Percentiles rank a stretch among this genome's conserved stretches.
phyloP scores from a whole-genome alignment of 371 early-diverging fungal species.

The Nematocida sp. region DNA sequence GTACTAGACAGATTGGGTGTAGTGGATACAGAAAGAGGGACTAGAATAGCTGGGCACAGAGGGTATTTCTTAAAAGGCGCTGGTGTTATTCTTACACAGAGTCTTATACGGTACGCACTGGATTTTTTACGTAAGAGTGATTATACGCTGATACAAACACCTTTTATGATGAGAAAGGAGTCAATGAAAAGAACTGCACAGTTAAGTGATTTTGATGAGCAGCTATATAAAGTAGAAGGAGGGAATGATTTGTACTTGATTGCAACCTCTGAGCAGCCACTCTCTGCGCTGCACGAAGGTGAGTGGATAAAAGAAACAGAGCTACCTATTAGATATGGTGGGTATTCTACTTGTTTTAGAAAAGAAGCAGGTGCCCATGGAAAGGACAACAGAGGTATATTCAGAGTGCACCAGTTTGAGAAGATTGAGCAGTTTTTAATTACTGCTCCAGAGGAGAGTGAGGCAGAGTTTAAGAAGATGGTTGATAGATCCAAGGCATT shows the following conservation, averaged over 20 bases:
- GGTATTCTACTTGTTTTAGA: conserved; percentile 97
- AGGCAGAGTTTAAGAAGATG: conserved; percentile 96
- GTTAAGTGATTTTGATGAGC: conserved; percentile 95
- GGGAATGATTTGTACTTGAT: conserved; percentile 89
- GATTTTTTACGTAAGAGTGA: conserved; percentile 80
- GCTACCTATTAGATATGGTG: conserved; percentile 75
- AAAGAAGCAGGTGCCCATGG: conserved; percentile 99
- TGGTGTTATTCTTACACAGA: conserved; percentile 90
- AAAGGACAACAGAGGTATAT: conserved; percentile 96
- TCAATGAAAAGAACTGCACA: conserved; percentile 97
- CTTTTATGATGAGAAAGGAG: conserved; percentile 94
- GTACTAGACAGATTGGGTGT: conserved; percentile 76
- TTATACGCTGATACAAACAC: conserved; percentile 93
- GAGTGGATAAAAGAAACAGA: conserved; percentile 74
- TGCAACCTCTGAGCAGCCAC: conserved; percentile 98
- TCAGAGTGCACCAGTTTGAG: conserved; percentile 99
- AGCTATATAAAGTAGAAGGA: conserved; percentile 83
- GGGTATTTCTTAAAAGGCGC: conserved; percentile 90
- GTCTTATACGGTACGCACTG: conserved; percentile 90
- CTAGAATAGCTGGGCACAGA: conserved; percentile 95
- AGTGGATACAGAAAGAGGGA: conserved; percentile 83
- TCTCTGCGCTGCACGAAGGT: conserved; percentile 87
- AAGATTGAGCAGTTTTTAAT: conserved; percentile 98
- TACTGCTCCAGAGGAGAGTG: conserved; percentile 88
- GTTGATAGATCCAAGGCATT: conserved; percentile 85